Conservation (phyloP, 257 asterid species). For the Scutellaria barbata region DNA sequence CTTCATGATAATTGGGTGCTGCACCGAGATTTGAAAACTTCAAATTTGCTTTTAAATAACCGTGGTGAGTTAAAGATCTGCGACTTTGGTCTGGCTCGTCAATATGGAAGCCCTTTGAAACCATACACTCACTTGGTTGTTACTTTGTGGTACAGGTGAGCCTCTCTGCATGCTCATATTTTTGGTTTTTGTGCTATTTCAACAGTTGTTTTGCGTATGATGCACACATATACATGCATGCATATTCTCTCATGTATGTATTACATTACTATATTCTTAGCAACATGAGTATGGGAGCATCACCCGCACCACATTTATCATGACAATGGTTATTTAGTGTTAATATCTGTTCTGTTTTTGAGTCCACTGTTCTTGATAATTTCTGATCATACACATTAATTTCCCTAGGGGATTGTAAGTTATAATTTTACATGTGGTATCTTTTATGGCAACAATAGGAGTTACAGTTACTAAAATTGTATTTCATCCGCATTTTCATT, state of each 20-base stretch:
- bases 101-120: constrained; percentile 83
- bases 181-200: not conserved
- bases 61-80: constrained; percentile 85
- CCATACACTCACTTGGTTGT: constrained; percentile 89
- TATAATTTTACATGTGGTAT: not conserved
- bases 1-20: constrained; percentile 92
- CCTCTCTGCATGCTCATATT: not conserved
- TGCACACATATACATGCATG: not conserved
- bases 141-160: constrained; percentile 95
- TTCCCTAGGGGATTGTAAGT: not conserved
- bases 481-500: not conserved
- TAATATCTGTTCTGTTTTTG: not conserved
- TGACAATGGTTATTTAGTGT: not conserved
- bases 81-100: constrained; percentile 94
- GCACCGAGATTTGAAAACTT: constrained; percentile 89
- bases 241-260: not conserved
- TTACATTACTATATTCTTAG: not conserved
- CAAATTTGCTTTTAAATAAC: constrained; percentile 78
- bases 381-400: not conserved
- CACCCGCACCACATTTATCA: not conserved
- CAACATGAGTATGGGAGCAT: not conserved
- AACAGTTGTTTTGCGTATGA: not conserved
- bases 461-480: not conserved
- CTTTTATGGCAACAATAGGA: not conserved
- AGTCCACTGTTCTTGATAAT: not conserved